A percentile compares a stretch with the other conserved stretches of the same genome.
These are phyloP conservation scores for Pisolithus marmoratus DNA, from an alignment of 768 basidiomycete genomes.

Conservation along the genomic window DNA sequence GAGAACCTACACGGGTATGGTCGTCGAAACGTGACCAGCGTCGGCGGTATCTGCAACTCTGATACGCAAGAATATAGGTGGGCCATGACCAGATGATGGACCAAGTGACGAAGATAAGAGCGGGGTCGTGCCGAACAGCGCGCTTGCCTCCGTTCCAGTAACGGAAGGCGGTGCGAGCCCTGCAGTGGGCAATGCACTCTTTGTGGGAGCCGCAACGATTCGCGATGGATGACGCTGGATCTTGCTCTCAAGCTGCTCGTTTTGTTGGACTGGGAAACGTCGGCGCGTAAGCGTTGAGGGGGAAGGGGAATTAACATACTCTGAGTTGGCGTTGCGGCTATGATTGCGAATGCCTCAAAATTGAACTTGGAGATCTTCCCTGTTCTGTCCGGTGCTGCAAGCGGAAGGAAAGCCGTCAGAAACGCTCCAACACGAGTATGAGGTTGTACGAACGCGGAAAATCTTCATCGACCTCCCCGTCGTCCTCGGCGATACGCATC, in stretches of 20 bases:
- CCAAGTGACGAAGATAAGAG: slow-evolving; percentile 62
- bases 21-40: slow-evolving; percentile 80
- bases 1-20: slow-evolving; percentile 77
- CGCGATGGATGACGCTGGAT: slow-evolving; percentile 77
- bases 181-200: slow-evolving; percentile 36
- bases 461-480: slow-evolving; percentile 98
- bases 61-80: slow-evolving; percentile 79
- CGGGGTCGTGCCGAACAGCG: slow-evolving; percentile 44
- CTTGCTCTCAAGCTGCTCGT: slow-evolving; percentile 69
- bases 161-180: slow-evolving; percentile 36
- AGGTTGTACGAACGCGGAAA: slow-evolving; percentile 72
- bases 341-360: slow-evolving; percentile 83
- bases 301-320: slow-evolving; percentile 36
- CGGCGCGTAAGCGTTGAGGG: slow-evolving; percentile 1
- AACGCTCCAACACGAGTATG: neutral
- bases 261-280: slow-evolving; percentile 56
- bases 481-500: slow-evolving; percentile 88
- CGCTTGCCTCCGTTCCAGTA: slow-evolving; percentile 38
- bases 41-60: slow-evolving; percentile 77
- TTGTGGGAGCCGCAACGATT: slow-evolving; percentile 56
- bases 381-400: slow-evolving; percentile 82
- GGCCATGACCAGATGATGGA: slow-evolving; percentile 68
- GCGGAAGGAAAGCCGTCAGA: neutral
- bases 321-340: slow-evolving; percentile 69
- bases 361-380: slow-evolving; percentile 85